Base-by-base conservation (phyloP, 352 stramenopile species). In the Phytopythium cucurbitacearum region DNA sequence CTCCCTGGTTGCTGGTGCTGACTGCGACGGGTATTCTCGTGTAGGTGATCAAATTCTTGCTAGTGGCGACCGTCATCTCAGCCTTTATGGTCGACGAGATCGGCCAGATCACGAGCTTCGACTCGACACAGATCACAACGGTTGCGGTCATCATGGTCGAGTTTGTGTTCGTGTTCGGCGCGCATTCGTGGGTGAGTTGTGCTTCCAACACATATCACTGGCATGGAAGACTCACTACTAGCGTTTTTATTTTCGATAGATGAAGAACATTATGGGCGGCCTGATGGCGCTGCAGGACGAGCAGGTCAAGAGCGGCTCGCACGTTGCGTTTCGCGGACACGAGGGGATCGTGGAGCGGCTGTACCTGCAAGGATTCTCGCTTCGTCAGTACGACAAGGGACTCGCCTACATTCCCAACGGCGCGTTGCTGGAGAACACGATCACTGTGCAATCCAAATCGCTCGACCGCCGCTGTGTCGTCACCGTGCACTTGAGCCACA, bases 201-300 rank as follows among this genome's bases (percentile, higher is more conserved):
- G 16, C 6, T 12, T 43, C 21, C 1, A 3, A 5, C 41, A 35
- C 33, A 5, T 4, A 2, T 15, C 32, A 12, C 8, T 35, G 9
- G 36, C 8, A 35, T 3, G 5, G 6, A 3, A 12, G 5, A 12
- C 44, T 39, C 7, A 36, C 28, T 38, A 16, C 12, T 59, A 3
- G 11, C 37, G 38, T 56, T 59, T 48, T 53, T 55, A 7, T 60
- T 7, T 56, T 37, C 34, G 34, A n/a, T 54, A 93, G 84, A 62
- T 91, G 35, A 90, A 90, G 43, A 94, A 94, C 57, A 86, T 88
- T 12, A 87, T 94, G 68, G 84, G 84, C 37, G 84, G 84, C 8
- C 57, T 94, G 10, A 83, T 92, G 62, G 71, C 80, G 38, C 67
- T 94, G 47, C 69, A 91, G 41, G 84, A 94, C 34, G 84, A 94